A percentile compares a stretch with the other conserved stretches of the same genome.
phyloP scores from a whole-genome alignment of 192 early-diverging fungal species.

The Kappamyces sp. region DNA sequence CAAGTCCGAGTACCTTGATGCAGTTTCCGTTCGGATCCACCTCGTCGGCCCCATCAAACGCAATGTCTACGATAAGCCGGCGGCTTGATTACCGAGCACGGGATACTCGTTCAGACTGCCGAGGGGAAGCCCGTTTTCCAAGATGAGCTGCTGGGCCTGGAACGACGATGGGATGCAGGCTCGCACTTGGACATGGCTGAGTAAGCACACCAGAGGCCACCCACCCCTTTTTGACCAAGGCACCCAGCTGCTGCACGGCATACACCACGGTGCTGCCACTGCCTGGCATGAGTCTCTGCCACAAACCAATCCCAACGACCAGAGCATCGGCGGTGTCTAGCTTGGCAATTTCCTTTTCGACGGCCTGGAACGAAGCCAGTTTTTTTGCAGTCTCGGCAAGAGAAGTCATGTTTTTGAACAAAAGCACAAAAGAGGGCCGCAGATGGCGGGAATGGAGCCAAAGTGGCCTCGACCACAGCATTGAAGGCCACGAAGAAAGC shows the following conservation, averaged over 20 bases:
- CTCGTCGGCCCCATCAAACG: slow-evolving; percentile 86
- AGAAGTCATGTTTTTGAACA: background rate
- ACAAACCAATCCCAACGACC: slow-evolving; percentile 76
- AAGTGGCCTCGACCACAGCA: background rate
- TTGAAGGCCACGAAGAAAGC: background rate
- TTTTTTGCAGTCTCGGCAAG: slow-evolving; percentile 70
- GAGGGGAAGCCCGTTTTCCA: slow-evolving; percentile 73
- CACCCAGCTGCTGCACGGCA: slow-evolving; percentile 72
- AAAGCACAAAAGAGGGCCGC: background rate
- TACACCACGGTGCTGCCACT: slow-evolving; percentile 70
- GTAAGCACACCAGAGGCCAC: slow-evolving; percentile 25
- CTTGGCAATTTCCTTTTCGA: slow-evolving; percentile 72
- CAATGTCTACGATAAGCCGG: slow-evolving; percentile 43
- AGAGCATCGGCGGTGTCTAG: slow-evolving; percentile 37
- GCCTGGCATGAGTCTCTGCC: slow-evolving; percentile 19
- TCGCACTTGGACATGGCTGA: slow-evolving; percentile 21
- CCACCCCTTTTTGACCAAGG: slow-evolving; percentile 52
- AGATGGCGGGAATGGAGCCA: background rate
- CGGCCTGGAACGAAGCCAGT: slow-evolving; percentile 78
- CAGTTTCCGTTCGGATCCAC: slow-evolving; percentile 79
- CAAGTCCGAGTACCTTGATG: slow-evolving; percentile 60
- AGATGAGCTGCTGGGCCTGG: slow-evolving; percentile 79
- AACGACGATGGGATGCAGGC: slow-evolving; percentile 90
- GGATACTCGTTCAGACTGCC: slow-evolving; percentile 68
- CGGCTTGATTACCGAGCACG: slow-evolving; percentile 35